These are phyloP conservation scores for Thinopyrum elongatum DNA, from an alignment of 176 grass and related monocot genomes.

Conservation along the genomic window DNA sequence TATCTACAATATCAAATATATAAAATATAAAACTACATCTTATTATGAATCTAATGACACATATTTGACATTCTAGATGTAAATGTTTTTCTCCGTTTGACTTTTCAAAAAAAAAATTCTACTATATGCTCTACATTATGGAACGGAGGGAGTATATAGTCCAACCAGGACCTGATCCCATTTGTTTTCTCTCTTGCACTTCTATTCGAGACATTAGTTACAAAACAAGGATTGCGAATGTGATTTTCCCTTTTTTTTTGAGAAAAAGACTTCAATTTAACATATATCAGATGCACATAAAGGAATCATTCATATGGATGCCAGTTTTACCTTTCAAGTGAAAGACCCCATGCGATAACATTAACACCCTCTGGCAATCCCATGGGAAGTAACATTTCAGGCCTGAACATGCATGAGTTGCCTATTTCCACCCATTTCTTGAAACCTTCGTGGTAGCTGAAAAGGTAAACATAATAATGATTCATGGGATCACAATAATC, in stretches of 20 bases:
- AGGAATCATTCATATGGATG: too few species aligned
- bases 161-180: not conserved
- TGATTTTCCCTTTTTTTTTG: too few species aligned
- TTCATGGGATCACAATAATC: not conserved
- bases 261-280: too few species aligned
- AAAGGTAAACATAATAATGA: slow-evolving; percentile 18
- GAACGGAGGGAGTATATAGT: too few species aligned
- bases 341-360: slow-evolving; percentile 99
- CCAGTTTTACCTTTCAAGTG: slow-evolving; percentile 78
- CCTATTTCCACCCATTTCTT: slow-evolving; percentile 98
- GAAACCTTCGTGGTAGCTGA: slow-evolving; percentile 88
- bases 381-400: slow-evolving; percentile 98
- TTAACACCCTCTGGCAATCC: slow-evolving; percentile 92
- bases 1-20: too few species aligned
- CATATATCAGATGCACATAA: too few species aligned
- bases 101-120: too few species aligned
- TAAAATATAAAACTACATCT: too few species aligned
- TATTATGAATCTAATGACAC: too few species aligned
- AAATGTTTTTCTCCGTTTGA: too few species aligned
- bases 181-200: not conserved
- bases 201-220: not conserved
- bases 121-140: too few species aligned
- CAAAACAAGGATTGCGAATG: not conserved
- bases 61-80: too few species aligned
- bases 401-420: slow-evolving; percentile 97